These are phyloP conservation scores for Boletus mariae DNA, from an alignment of 1,284 basidiomycete genomes.

Conservation along the genomic window DNA sequence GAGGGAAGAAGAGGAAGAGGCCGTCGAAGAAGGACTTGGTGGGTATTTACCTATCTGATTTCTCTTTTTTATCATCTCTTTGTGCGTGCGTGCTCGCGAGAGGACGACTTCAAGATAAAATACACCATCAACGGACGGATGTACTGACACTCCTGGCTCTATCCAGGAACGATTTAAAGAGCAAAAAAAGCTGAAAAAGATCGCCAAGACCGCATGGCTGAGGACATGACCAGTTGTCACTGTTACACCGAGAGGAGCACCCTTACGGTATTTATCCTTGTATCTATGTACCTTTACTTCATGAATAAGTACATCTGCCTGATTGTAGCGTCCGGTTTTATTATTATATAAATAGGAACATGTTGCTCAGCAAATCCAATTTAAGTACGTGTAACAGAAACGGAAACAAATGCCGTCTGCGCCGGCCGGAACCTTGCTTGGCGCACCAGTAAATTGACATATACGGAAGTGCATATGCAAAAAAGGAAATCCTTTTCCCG, in stretches of 20 bases:
- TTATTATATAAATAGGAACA: not conserved
- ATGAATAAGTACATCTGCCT: not conserved
- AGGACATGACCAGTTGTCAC: slow-evolving; percentile 44
- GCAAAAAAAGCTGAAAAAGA: slow-evolving; percentile 80
- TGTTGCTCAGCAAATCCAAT: too few relatives aligned
- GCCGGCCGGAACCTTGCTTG: too few relatives aligned
- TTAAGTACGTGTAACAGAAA: too few relatives aligned
- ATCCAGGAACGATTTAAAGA: slow-evolving; percentile 82
- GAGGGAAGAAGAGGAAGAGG: slow-evolving; percentile 68
- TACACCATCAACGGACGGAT: slow-evolving; percentile 21
- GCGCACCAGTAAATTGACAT: too few relatives aligned
- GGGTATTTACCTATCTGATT: slow-evolving; percentile 14
- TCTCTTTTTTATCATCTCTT: slow-evolving; percentile 11
- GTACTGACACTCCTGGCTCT: slow-evolving; percentile 19
- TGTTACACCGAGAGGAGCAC: not conserved
- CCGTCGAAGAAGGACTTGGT: slow-evolving; percentile 87
- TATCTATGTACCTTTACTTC: not conserved
- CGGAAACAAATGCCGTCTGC: too few relatives aligned
- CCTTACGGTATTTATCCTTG: not conserved
- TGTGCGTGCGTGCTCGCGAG: slow-evolving; percentile 18
- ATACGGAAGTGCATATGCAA: too few relatives aligned
- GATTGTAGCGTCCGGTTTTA: too few relatives aligned
- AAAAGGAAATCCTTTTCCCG: too few relatives aligned
- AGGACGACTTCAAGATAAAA: slow-evolving; percentile 19
- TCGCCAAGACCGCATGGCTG: slow-evolving; percentile 85